Evolutionary conservation across 2,329 filamentous ascomycete genomes (phyloP).

Genomic region (Alternaria hordeiaustralica): DNA sequence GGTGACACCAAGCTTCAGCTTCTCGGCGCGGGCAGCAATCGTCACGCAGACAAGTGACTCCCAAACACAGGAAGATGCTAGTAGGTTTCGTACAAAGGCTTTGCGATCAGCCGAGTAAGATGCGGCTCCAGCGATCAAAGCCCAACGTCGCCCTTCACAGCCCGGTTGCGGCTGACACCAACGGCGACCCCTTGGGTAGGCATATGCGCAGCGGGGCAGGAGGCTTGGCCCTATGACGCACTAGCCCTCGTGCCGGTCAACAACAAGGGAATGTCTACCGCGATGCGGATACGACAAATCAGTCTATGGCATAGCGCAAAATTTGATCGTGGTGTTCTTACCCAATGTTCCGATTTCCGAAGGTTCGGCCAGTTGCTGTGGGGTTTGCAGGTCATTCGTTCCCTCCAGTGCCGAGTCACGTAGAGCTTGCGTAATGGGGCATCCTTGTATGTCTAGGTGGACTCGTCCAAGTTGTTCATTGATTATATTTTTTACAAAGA

Average conservation of each 20-base stretch:
- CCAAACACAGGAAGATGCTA: constrained; percentile 5
- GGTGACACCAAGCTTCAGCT: constrained; percentile 19
- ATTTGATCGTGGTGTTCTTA: constrained; percentile 2
- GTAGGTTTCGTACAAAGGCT: background rate
- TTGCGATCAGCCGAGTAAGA: background rate
- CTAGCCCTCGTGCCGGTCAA: constrained; percentile 2
- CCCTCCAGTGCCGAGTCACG: background rate
- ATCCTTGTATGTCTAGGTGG: background rate
- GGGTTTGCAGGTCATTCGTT: background rate
- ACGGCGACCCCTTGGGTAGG: constrained; percentile 7
- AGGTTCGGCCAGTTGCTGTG: background rate
- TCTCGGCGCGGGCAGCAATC: constrained; percentile 7
- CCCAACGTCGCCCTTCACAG: constrained; percentile 31
- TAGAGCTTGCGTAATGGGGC: background rate
- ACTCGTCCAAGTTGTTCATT: constrained; percentile 19
- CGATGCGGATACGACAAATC: constrained; percentile 1
- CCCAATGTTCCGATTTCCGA: background rate
- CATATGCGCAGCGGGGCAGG: constrained; percentile 22
- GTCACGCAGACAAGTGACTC: constrained; percentile 8
- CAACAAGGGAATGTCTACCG: background rate
- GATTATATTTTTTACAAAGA: constrained; percentile 22
- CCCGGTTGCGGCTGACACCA: constrained; percentile 34
- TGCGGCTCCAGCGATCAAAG: constrained; percentile 18
- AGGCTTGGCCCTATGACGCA: constrained; percentile 34
- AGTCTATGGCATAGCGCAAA: background rate